These are phyloP conservation scores for Vigna hirtella DNA, from an alignment of 306 rosid genomes.

Conservation along the genomic window DNA sequence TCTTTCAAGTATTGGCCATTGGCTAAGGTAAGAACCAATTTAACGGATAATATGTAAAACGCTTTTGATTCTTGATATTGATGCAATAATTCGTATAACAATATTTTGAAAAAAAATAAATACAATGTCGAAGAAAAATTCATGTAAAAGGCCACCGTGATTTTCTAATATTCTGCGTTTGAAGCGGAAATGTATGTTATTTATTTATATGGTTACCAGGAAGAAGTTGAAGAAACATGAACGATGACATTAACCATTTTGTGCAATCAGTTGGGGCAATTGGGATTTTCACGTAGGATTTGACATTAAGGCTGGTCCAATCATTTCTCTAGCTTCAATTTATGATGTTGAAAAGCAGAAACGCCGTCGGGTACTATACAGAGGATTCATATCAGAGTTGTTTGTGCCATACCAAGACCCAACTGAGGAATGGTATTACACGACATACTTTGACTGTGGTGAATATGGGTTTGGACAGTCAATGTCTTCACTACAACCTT, in stretches of 20 bases:
- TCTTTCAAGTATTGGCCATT: no score
- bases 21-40: no score
- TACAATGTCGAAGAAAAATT: no score
- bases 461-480: slow-evolving; percentile 68
- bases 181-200: no score
- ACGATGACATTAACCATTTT: neutral
- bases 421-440: slow-evolving; percentile 64
- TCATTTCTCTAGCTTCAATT: slow-evolving; percentile 67
- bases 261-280: slow-evolving; percentile 61
- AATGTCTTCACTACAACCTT: slow-evolving; percentile 54
- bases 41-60: no score
- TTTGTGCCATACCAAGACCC: slow-evolving; percentile 78
- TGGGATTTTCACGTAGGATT: slow-evolving; percentile 59
- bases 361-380: slow-evolving; percentile 60
- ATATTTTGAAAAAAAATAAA: no score
- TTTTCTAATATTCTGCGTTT: no score
- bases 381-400: slow-evolving; percentile 64
- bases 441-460: slow-evolving; percentile 58
- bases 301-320: slow-evolving; percentile 60
- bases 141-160: no score
- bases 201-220: no score
- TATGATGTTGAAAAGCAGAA: slow-evolving; percentile 55
- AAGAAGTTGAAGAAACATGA: no score
- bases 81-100: no score
- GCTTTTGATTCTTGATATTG: no score